phyloP scores from a whole-genome alignment of 768 basidiomycete species.

The Rossbeevera mucosa region DNA sequence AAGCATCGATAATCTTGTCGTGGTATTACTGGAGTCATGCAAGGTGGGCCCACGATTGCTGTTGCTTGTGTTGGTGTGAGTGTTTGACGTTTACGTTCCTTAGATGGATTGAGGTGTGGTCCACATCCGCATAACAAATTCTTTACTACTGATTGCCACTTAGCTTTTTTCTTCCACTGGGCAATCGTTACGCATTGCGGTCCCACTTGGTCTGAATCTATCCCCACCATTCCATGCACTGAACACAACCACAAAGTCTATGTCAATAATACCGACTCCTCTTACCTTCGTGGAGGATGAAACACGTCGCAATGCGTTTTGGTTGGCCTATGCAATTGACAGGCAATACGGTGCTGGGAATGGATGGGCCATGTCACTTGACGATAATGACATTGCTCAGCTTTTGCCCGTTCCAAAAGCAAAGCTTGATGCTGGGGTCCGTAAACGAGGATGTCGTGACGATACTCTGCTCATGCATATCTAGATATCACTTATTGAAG shows the following conservation, averaged over 20 bases:
- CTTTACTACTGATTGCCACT: conserved; percentile 3
- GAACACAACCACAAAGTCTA: conserved; percentile 49
- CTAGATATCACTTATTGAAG: conserved; percentile 45
- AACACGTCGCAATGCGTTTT: conserved; percentile 66
- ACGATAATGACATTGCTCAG: conserved; percentile 72
- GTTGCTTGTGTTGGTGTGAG: background rate
- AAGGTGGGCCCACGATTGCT: conserved; percentile 38
- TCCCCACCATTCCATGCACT: conserved; percentile 64
- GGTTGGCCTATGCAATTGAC: conserved; percentile 67
- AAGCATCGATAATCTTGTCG: conserved; percentile 59
- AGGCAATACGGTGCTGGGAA: conserved; percentile 64
- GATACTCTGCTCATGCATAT: conserved; percentile 4
- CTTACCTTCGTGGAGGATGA: conserved; percentile 65
- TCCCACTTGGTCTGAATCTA: conserved; percentile 68
- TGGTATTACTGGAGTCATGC: conserved; percentile 78
- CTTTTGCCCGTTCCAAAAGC: conserved; percentile 59
- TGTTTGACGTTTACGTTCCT: background rate
- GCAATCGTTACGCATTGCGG: conserved; percentile 50
- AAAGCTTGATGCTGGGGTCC: conserved; percentile 58
- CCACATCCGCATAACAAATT: background rate
- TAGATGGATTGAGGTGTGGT: conserved; percentile 70
- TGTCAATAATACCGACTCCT: conserved; percentile 59
- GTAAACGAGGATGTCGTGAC: conserved; percentile 15
- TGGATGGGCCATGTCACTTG: conserved; percentile 66
- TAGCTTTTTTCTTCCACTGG: conserved; percentile 61